These are phyloP conservation scores for Eutypa lata DNA, from an alignment of 2,329 filamentous ascomycete genomes.

Conservation along the genomic window DNA sequence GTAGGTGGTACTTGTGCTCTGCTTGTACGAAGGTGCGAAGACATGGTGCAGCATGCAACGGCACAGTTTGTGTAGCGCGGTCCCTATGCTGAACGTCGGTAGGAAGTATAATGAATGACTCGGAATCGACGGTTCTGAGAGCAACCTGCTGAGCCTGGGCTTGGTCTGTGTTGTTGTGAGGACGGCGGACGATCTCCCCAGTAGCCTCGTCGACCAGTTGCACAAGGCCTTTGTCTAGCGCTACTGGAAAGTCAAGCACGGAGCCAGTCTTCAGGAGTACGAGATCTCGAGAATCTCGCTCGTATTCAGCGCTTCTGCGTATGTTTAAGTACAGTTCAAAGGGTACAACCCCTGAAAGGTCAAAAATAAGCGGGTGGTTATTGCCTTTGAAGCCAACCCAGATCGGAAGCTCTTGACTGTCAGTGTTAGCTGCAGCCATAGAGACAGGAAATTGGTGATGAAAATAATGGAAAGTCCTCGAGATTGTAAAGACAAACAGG, in stretches of 20 bases:
- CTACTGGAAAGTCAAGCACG: not conserved
- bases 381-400: not conserved
- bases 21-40: not conserved
- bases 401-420: not conserved
- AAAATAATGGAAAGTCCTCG: no score
- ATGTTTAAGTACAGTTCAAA: not conserved
- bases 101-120: not conserved
- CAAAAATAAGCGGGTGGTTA: not conserved
- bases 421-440: no score
- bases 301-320: not conserved
- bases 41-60: not conserved
- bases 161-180: not conserved
- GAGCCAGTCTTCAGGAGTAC: not conserved
- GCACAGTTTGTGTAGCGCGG: not conserved
- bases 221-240: constrained; percentile 1
- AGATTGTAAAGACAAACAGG: no score
- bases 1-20: not conserved
- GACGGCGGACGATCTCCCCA: not conserved
- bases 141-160: not conserved
- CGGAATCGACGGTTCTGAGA: not conserved
- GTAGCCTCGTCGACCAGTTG: constrained; percentile 1
- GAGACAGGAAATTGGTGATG: no score
- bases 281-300: not conserved
- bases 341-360: not conserved
- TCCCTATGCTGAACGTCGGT: not conserved